Evolutionary conservation across 2,329 filamentous ascomycete genomes (phyloP).

Genomic region (Peltaster fructicola): DNA sequence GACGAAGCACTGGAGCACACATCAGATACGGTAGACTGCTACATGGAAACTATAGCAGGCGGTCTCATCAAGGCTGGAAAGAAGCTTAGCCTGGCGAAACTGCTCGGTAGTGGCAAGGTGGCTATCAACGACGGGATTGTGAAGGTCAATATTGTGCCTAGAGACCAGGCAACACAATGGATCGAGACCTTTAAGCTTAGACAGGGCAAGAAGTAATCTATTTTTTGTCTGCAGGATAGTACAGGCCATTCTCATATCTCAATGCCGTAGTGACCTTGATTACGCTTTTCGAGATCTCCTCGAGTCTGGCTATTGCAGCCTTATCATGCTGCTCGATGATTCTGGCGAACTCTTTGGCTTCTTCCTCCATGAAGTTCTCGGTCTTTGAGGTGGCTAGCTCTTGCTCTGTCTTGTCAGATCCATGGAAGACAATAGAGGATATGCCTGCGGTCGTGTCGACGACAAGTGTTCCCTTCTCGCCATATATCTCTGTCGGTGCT

Average conservation of each 20-base stretch:
- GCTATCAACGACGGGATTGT: constrained; percentile 80
- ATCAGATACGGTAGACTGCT: constrained; percentile 54
- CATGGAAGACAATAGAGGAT: constrained; percentile 20
- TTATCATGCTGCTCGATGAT: constrained; percentile 24
- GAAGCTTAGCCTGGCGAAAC: constrained; percentile 59
- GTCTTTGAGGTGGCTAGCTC: constrained; percentile 23
- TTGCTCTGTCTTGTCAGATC: constrained; percentile 27
- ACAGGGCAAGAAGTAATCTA: constrained; percentile 20
- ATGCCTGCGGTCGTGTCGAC: constrained; percentile 30
- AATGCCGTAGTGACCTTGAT: constrained; percentile 26
- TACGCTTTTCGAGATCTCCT: constrained; percentile 24
- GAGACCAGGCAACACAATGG: constrained; percentile 51
- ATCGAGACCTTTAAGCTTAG: constrained; percentile 69
- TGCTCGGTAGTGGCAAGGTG: constrained; percentile 57
- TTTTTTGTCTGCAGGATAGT: constrained; percentile 22
- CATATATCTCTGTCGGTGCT: constrained; percentile 29
- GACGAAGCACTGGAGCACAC: constrained; percentile 52
- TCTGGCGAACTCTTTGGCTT: constrained; percentile 28
- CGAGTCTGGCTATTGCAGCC: constrained; percentile 21
- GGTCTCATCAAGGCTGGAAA: constrained; percentile 81
- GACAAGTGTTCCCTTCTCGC: constrained; percentile 29
- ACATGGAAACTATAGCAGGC: constrained; percentile 64
- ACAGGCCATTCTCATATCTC: constrained; percentile 26
- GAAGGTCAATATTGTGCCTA: constrained; percentile 66
- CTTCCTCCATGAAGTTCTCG: constrained; percentile 29